These are phyloP conservation scores for Backusella westeae DNA, from an alignment of 192 early-diverging fungal genomes.

Conservation along the genomic window DNA sequence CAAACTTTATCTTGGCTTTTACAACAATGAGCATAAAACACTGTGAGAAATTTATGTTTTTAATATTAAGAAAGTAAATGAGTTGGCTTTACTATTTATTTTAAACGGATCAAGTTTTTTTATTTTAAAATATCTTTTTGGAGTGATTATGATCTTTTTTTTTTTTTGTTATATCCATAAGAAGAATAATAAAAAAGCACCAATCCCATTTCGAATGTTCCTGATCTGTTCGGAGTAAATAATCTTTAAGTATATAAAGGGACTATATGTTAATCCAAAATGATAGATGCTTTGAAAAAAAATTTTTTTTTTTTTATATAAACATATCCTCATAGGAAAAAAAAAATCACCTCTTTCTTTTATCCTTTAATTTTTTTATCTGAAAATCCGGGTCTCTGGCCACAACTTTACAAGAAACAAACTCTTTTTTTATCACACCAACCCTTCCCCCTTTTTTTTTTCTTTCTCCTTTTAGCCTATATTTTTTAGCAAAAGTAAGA, in stretches of 20 bases:
- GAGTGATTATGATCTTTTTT: background rate
- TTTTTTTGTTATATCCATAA: background rate
- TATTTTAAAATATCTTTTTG: background rate
- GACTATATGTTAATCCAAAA: background rate
- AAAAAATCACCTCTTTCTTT: background rate
- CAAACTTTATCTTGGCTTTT: background rate
- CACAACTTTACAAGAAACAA: slow-evolving; percentile 7
- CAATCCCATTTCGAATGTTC: background rate
- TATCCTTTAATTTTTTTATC: background rate
- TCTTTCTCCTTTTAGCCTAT: background rate
- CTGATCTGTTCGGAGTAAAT: background rate
- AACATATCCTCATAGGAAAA: background rate
- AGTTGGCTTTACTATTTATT: background rate
- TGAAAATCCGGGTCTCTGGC: slow-evolving; percentile 30
- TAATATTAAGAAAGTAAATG: background rate
- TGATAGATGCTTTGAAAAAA: background rate
- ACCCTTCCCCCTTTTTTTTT: background rate
- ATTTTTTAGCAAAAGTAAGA: background rate
- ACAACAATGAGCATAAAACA: background rate
- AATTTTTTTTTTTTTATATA: background rate
- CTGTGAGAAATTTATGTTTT: background rate
- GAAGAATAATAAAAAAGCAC: background rate
- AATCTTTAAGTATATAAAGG: background rate
- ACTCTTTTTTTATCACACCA: background rate
- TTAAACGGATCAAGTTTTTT: background rate